Base-by-base conservation (phyloP, 495 filamentous ascomycete species). In the Sordaria brevicollis region DNA sequence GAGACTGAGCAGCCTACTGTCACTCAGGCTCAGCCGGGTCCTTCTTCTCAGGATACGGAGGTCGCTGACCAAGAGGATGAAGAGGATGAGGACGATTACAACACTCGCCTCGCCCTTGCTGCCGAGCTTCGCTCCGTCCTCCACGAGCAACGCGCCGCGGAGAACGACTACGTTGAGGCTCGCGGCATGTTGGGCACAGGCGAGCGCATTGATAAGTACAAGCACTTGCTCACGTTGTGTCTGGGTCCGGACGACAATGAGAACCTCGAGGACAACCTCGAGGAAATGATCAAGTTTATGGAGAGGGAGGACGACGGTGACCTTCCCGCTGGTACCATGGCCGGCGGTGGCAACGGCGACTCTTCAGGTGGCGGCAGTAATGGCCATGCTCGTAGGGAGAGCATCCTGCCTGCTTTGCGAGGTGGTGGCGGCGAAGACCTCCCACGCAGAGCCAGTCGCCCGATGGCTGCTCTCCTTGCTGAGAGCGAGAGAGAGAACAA, bases 271-370 rank as follows among this genome's bases (percentile, higher is more conserved):
- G 70, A 78, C 25, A 84, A 83, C 39, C 71, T 85, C 29, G 82
- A 84, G 35, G 82, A 81, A 54, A 74, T 85, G 67, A 84, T 85
- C 74, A 76, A 79, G 68, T 82, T 85, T 80, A 85, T 85, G 83
- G 81, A 85, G 74, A 82, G 84, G 70, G 81, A 85, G 67, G 72
- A 75, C 9, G 73, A 71, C 25, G 62, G 10, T 62, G 43, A 35
- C 4, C 1, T 57, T 7, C 25, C 49, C 7, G 49, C 49, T 57
- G 49, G 49, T 17, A 25, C 2, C 7, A 25, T 25, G 11, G 25
- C n/a, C n/a, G n/a, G 21, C 0, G 25, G 49, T 15, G 43, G 43
- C n/a, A 29, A 8, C 29, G 21, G 10, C 0, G 43, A 57, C 1
- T 10, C 10, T 0, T 15, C 43, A 3, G 49, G 21, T 2, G 49